Base-by-base conservation (phyloP, 495 filamentous ascomycete species). In the Neurospora tetraspora region DNA sequence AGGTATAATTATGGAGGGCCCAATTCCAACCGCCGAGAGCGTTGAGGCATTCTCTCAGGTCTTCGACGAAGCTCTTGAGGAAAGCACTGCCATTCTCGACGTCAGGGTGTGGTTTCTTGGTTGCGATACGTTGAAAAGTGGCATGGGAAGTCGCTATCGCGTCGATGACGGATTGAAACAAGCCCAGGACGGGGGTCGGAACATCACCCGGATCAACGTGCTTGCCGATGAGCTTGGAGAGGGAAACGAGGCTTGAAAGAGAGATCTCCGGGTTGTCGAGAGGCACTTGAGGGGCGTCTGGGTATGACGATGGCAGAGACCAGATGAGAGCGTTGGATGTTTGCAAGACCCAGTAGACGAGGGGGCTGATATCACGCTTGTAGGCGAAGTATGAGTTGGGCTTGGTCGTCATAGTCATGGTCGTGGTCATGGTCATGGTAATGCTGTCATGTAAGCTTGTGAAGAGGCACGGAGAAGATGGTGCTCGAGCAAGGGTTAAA, bases 261-360 rank as follows among this genome's bases (percentile, higher is more conserved):
- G 78, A 77, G 39, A 82, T 75, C 72, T 79, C 1, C 43, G 47
- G 23, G 10, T 59, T 12, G 47, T 27, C 47, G 47, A 27, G 47
- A 59, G 47, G 47, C 20, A 59, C 11, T 14, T 59, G 10, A 27
- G 23, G 47, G 47, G n/a, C 23, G 47, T 31, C 47, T 27, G 47
- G 2, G 20, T 59, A 27, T 59, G 47, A 23, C 5, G n/a, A 59
- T 59, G 20, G 20, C 10, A 59, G 23, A 59, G 23, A 23, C 47
- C 40, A 71, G 74, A 82, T 77, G 70, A 83, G 78, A 43, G 36
- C 69, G 70, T 82, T 83, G 36, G 80, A 80, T 39, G 76, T 68
- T 61, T 79, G 73, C 23, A 84, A 77, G 37, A 86, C 81, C 83
- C 81, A 86, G 70, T 79, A 84, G 61, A 83, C 68, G 5, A 85